A percentile compares a stretch with the other conserved stretches of the same genome.
Conservation (phyloP, 2,329 filamentous ascomycete species). For the Aaosphaeria pasadenensis region DNA sequence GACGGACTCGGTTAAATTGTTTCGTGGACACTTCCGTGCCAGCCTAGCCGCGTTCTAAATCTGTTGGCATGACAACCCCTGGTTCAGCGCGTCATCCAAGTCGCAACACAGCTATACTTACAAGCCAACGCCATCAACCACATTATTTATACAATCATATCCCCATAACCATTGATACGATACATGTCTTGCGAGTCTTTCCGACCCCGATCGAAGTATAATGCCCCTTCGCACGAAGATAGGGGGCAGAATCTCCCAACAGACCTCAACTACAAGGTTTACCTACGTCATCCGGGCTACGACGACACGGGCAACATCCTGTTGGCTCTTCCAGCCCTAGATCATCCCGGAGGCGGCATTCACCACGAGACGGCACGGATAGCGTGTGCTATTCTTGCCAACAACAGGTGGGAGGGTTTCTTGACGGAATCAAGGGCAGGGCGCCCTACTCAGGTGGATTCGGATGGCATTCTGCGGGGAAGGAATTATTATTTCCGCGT, state of each 20-base stretch:
- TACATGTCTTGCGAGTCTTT: no score
- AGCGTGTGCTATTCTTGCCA: background rate
- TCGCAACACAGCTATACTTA: no score
- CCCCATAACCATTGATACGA: no score
- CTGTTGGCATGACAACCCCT: no score
- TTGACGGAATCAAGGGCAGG: background rate
- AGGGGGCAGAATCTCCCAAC: background rate
- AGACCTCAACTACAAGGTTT: slow-evolving; percentile 1
- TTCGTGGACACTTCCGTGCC: no score
- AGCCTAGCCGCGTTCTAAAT: no score
- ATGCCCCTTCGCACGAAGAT: background rate
- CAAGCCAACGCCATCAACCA: no score
- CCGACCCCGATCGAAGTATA: no score
- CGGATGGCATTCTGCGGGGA: background rate
- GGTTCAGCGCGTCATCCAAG: no score
- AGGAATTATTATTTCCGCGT: background rate
- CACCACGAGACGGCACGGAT: background rate
- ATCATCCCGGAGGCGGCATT: slow-evolving; percentile 1
- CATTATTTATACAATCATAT: no score
- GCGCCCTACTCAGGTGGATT: background rate
- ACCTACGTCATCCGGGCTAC: slow-evolving; percentile 2
- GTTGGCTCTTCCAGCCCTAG: slow-evolving; percentile 1
- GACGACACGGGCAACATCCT: slow-evolving; percentile 3
- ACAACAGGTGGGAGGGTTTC: background rate
- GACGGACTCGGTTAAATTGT: no score